Percentiles rank a stretch among this genome's conserved stretches.
These are phyloP conservation scores for Przewalskia tangutica DNA, from an alignment of 257 asterid species.

Conservation along the genomic window DNA sequence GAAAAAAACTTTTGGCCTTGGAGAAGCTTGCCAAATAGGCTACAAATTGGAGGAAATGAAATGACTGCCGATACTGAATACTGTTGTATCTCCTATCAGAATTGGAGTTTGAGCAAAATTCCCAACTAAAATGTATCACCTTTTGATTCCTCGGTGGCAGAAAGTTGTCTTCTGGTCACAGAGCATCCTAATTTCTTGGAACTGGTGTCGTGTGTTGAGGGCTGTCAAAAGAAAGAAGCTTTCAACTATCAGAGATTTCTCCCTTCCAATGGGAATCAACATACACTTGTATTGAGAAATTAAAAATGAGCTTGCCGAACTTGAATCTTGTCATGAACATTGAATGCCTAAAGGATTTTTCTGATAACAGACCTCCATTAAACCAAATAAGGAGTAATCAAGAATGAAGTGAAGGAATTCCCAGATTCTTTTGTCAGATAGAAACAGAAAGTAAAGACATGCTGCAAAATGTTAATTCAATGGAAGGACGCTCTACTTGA, in stretches of 20 bases:
- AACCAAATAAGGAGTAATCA: background rate
- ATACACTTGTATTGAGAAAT: background rate
- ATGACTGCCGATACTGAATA: background rate
- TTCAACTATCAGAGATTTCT: conserved; percentile 9
- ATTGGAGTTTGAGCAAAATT: background rate
- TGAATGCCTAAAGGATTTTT: background rate
- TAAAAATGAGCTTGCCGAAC: background rate
- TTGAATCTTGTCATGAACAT: background rate
- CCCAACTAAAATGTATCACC: conserved; percentile 16
- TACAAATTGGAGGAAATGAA: background rate
- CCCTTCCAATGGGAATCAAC: background rate
- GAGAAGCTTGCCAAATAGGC: no score
- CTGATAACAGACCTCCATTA: background rate
- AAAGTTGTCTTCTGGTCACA: conserved; percentile 8
- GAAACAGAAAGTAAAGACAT: background rate
- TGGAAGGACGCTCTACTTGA: background rate
- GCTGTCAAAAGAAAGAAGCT: conserved; percentile 21
- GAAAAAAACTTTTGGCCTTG: no score
- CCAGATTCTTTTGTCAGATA: background rate
- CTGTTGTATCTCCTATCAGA: background rate
- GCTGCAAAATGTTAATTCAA: background rate
- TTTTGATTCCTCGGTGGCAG: conserved; percentile 13
- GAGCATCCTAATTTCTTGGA: conserved; percentile 14
- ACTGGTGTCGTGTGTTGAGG: conserved; percentile 20
- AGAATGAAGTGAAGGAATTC: background rate